Evolutionary conservation across 192 early-diverging fungal genomes (phyloP).

Genomic region (Podila clonocystis): DNA sequence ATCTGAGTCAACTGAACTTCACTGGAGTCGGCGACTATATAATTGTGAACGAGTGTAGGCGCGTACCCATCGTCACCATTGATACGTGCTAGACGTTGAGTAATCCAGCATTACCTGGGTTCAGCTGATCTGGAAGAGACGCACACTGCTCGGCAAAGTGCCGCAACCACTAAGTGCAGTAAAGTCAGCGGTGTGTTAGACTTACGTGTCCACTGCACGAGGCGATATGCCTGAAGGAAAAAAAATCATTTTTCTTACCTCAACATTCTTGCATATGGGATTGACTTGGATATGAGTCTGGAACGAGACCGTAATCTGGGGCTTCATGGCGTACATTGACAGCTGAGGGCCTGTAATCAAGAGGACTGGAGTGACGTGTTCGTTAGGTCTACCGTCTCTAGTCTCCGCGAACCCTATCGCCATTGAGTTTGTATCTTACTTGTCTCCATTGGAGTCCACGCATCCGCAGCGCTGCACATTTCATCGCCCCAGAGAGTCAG

Average conservation of each 20-base stretch:
- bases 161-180: slow-evolving; percentile 24
- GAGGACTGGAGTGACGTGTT: not conserved
- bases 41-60: not conserved
- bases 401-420: not conserved
- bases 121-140: not conserved
- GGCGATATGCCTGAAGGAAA: not conserved
- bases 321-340: slow-evolving; percentile 17
- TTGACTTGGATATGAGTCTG: slow-evolving; percentile 38
- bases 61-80: not conserved
- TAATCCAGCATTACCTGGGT: slow-evolving; percentile 9
- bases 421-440: not conserved
- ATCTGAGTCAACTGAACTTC: slow-evolving; percentile 15
- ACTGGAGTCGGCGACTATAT: not conserved
- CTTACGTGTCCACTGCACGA: not conserved
- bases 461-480: slow-evolving; percentile 2
- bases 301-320: slow-evolving; percentile 29
- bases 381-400: not conserved
- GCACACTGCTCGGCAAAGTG: slow-evolving; percentile 20
- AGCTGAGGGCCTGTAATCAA: slow-evolving; percentile 30
- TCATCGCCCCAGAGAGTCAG: slow-evolving; percentile 33
- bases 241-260: slow-evolving; percentile 4
- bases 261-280: slow-evolving; percentile 38
- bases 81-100: not conserved
- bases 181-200: not conserved
- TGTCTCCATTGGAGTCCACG: slow-evolving; percentile 17